Evolutionary conservation across 345 rosid species (phyloP), one percentile per base, ranked within the genome.

Genomic region (Populus alba): DNA sequence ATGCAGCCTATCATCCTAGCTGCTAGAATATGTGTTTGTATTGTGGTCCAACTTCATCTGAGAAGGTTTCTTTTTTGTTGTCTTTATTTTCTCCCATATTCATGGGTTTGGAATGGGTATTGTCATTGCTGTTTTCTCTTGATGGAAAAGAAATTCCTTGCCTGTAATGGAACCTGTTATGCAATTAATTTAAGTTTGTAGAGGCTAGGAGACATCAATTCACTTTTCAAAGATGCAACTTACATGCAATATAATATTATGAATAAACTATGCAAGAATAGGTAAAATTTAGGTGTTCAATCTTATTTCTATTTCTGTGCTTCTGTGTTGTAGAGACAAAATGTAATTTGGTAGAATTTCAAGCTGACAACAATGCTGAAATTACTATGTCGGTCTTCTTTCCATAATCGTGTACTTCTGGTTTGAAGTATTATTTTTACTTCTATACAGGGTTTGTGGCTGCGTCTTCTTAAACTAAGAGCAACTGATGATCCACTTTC

Each of bases 401-500:
- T 57, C 66, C 5, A 16, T 66, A 15, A 17, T 66, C 9, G 31
- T 17, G 37, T 5, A 10, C 13, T 51, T 65, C 38, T 43, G 70
- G 47, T 69, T 39, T 77, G 4, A 39, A 18, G 43, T 57, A 17
- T 27, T 77, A 2, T 63, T 13, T 43, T 23, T 41, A 68, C 37
- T 29, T 71, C 57, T 72, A 18, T 49, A 18, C 77, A 97, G 99
- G 99, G 99, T 61, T 85, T 97, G 74, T 97, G 98, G 99, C 81
- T 90, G 70, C 98, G 97, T 77, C 97, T 97, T 80, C 84, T 97
- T 78, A 91, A 94, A 88, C 80, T 97, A 74, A 98, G 95, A 77
- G 86, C 94, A 74, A 84, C 90, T 76, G 99, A 91, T 75, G 99
- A 97, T 88, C 98, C 99, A 33, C 97, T 97, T 84, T 94, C 99